Evolutionary conservation across 352 stramenopile genomes (phyloP), one percentile per base, ranked within the genome.

Genomic region (Pythium biforme): DNA sequence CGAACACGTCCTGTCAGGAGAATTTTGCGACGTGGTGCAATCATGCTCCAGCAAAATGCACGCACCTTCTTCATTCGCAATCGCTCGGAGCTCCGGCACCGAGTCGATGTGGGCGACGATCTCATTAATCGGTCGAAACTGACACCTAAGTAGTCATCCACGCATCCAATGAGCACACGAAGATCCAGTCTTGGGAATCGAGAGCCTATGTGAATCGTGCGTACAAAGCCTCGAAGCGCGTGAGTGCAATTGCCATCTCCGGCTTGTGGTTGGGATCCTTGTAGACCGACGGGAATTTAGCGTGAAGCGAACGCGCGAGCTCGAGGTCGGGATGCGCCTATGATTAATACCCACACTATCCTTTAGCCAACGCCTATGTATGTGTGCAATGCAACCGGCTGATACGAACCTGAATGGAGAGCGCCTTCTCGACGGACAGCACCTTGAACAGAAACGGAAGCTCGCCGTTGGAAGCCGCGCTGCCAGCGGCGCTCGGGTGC

Each of bases 261-360:
- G 98, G 98, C 73, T 99, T 99, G 81, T 99, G 97, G 74, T 99
- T 99, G 20, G 89, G 56, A 68, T 99, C 97, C 62, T 98, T 98
- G 79, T 99, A 99, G 11, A 96, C 76, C 7, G 94, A 59, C 7
- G 97, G 97, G 61, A 95, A 92, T 14, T 84, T 86, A 9, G 68
- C 72, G 49, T 97, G 89, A 49, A 98, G 66, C 46, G 89, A 64
- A 7, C 83, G 72, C 12, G 91, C 91, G n/a, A 96, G 67, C 20
- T 70, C 69, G 39, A 84, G 81, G 58, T 97, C 89, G 3, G 91
- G 91, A 55, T 98, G 92, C 12, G 88, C 78, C 73, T 80, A 33
- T 1, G 39, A 20, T 10, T 1, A n/a, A 26, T 39, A 43, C 40
- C 25, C 17, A 26, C 48, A 40, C 22, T 6, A 51, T 40, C 54